Base-by-base conservation (phyloP, 495 filamentous ascomycete species). In the Platismatia glauca region DNA sequence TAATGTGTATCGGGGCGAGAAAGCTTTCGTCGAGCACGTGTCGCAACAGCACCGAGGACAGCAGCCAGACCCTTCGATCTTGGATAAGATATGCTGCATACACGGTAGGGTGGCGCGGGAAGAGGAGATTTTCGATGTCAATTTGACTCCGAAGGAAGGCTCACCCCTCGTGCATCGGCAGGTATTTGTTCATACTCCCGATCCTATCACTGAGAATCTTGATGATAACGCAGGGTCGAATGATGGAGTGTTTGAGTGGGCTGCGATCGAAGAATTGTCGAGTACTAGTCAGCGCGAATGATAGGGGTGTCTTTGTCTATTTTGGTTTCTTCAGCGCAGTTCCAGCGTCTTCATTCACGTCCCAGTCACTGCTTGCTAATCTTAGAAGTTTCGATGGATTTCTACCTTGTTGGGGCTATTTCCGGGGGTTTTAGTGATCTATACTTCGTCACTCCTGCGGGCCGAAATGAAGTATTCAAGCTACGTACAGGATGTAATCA, bases 21-120 rank as follows among this genome's bases (percentile, higher is more conserved):
- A 74, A 60, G 68, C 62, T 22, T 74, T 81, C 57, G 72, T 81
- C 69, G 64, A 69, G 39, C 78, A 81, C 69, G 44, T 81, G 8
- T 59, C 43, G n/a, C 46, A n/a, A 15, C 48, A 55, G 11, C 74
- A 77, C 69, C 71, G 70, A 58, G 68, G 63, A 41, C 59, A 67
- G 58, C 43, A 37, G 33, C 52, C 52, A 3, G 58, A 59, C 38
- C 38, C 43, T n/a, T 29, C 64, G 29, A 55, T 60, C 3, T 37
- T 59, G 53, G 44, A 66, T 16, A 63, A 69, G 33, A 67, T 69
- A 33, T 38, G 61, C 24, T 75, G 71, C 64, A 64, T 75, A 18
- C 57, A 67, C 34, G 72, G 69, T 15, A 62, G 71, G 48, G 57
- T 71, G 22, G 73, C 74, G 7, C 52, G 15, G 13, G 58, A 43